Evolutionary conservation across 768 basidiomycete species (phyloP).

Genomic region (Russula olivacea): DNA sequence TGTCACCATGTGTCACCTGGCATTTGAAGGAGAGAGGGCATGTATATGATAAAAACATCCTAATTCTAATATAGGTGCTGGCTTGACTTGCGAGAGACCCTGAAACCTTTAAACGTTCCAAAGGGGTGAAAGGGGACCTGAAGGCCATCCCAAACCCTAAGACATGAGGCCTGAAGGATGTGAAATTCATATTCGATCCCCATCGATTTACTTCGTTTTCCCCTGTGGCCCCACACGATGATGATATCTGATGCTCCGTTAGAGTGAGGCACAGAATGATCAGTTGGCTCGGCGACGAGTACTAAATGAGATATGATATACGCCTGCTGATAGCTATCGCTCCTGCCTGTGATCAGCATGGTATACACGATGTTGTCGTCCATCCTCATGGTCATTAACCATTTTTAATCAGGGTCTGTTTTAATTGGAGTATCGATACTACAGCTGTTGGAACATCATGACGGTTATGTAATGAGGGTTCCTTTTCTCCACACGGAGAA

Average conservation of each 20-base stretch:
- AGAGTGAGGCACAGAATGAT: background rate
- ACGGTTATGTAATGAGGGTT: background rate
- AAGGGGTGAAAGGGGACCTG: background rate
- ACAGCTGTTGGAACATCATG: background rate
- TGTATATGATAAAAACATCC: too few species aligned
- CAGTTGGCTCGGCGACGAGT: background rate
- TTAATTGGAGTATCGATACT: background rate
- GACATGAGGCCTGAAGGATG: background rate
- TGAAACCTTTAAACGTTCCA: background rate
- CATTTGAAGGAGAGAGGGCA: too few species aligned
- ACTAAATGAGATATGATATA: slow-evolving; percentile 4
- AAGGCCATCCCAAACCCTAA: background rate
- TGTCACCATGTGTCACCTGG: background rate
- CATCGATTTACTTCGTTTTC: background rate
- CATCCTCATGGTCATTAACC: background rate
- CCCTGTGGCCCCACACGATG: background rate
- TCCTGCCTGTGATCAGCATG: slow-evolving; percentile 11
- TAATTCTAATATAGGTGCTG: background rate
- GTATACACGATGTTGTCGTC: slow-evolving; percentile 2
- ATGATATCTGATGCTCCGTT: slow-evolving; percentile 5
- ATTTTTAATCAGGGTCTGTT: background rate
- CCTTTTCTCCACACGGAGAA: background rate
- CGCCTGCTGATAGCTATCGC: background rate
- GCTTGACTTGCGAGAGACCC: background rate
- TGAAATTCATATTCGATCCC: background rate